phyloP scores from a whole-genome alignment of 2,329 filamentous ascomycete species.

The Dothideomycetidae sp. region DNA sequence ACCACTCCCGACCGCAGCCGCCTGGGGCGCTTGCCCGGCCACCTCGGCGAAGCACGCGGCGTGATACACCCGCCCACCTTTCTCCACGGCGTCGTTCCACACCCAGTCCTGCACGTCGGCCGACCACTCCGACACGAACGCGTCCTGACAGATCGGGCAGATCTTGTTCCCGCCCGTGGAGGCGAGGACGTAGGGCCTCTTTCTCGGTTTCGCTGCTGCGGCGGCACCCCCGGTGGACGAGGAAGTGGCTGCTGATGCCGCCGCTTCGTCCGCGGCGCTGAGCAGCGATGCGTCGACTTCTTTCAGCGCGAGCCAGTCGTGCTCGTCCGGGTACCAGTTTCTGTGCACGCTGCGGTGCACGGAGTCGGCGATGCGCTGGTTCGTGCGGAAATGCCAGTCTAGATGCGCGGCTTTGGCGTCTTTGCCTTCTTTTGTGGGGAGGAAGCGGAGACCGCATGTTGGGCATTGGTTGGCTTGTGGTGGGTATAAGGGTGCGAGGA shows the following conservation, averaged over 20 bases:
- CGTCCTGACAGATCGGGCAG: conserved; percentile 91
- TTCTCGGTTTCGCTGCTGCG: neutral
- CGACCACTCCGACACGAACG: conserved; percentile 83
- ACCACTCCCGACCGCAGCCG: conserved; percentile 19
- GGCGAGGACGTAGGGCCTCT: no score
- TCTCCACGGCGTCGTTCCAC: conserved; percentile 75
- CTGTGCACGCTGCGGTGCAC: conserved; percentile 69
- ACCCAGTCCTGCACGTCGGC: conserved; percentile 94
- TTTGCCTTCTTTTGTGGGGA: conserved; percentile 59
- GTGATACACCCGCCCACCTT: conserved; percentile 73
- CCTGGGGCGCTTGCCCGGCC: conserved; percentile 21
- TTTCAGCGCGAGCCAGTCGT: conserved; percentile 79
- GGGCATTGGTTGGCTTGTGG: conserved; percentile 74
- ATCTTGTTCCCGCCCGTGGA: conserved; percentile 43
- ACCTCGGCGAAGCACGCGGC: conserved; percentile 71
- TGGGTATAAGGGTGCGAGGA: conserved; percentile 64
- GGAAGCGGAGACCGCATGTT: conserved; percentile 81
- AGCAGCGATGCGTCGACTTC: conserved; percentile 54
- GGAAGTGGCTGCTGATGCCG: conserved; percentile 27
- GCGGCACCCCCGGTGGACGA: conserved; percentile 24
- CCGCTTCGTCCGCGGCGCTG: conserved; percentile 28
- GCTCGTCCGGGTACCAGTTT: conserved; percentile 87
- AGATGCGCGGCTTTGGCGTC: conserved; percentile 82
- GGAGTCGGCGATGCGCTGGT: conserved; percentile 74
- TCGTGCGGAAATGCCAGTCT: conserved; percentile 96